phyloP scores from a whole-genome alignment of 495 filamentous ascomycete genomes.

The Hyaloscypha variabilis region DNA sequence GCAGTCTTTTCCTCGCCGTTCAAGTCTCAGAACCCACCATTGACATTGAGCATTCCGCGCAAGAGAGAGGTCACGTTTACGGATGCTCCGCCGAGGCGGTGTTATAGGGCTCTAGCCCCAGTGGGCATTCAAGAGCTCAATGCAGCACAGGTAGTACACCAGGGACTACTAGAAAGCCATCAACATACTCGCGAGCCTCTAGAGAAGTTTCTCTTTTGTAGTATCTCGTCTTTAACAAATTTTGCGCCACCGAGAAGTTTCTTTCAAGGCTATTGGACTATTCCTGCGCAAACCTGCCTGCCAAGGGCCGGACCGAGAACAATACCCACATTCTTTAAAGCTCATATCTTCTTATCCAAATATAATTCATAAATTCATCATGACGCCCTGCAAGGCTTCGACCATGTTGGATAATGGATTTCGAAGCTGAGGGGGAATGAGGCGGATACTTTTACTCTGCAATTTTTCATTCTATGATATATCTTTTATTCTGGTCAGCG shows the following conservation, averaged over 20 bases:
- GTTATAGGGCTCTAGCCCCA: no score
- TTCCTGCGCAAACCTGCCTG: conserved; percentile 3
- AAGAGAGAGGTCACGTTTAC: no score
- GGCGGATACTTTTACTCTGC: background rate
- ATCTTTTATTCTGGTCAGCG: no score
- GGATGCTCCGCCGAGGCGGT: no score
- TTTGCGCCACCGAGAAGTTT: background rate
- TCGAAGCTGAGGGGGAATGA: background rate
- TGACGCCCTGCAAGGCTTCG: background rate
- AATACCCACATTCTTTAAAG: background rate
- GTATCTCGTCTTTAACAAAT: background rate
- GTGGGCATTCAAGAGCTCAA: no score
- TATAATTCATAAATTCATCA: background rate
- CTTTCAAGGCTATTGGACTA: background rate
- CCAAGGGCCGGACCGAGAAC: background rate
- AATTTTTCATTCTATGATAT: background rate
- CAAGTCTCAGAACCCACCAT: no score
- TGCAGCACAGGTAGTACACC: no score
- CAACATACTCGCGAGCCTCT: no score
- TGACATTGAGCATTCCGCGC: no score
- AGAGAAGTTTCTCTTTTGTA: background rate
- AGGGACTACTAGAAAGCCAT: no score
- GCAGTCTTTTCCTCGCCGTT: no score
- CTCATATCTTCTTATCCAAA: background rate
- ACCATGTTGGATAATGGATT: background rate